Base-by-base conservation (phyloP, 2,329 filamentous ascomycete genomes). In the Aspergillus puulaauensis region DNA sequence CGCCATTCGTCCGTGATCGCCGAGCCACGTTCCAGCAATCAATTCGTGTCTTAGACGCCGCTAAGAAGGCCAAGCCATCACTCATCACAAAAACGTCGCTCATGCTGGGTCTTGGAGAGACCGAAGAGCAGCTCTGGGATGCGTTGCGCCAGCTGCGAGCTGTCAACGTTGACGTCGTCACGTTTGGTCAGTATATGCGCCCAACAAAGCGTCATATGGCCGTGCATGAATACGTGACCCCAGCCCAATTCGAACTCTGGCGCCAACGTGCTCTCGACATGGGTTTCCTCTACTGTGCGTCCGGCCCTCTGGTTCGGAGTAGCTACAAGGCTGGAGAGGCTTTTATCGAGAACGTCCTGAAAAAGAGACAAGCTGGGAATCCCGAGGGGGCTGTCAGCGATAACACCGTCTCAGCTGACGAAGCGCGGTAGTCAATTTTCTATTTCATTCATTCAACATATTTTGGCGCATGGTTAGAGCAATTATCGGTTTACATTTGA, bases 181-280 rank as follows among this genome's bases (percentile, higher is more conserved):
- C 95, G 0, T 99, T 99, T 66, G 95, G 95, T n/a, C 95, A 99
- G 80, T 99, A 99, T 80, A 99, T 99, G 95, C 90, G 93, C 11
- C 95, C 95, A 2, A 99, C 95, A 4, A 99, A 98, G 82, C 86
- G 93, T 45, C 95, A 99, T 75, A 93, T 99, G 86, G 89, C 96
- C 75, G 95, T 99, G 33, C 90, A 96, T 70, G 91, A 93, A 74
- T 99, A 99, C 73, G 85, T 99, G 47, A 93, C 92, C 0, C 95
- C 95, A 1, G 90, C 90, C 61, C 87, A 88, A 61, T 99, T 99
- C 71, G 93, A 98, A 71, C 80, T 90, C 69, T 99, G 95, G 95
- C 86, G 90, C 60, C 86, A 91, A 78, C 86, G 92, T 52, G 93
- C 95, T 40, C 82, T 98, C 46, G 92, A 97, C 61, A 86, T 98